Evolutionary conservation across 495 filamentous ascomycete genomes (phyloP).

Genomic region (Neurospora sp.): DNA sequence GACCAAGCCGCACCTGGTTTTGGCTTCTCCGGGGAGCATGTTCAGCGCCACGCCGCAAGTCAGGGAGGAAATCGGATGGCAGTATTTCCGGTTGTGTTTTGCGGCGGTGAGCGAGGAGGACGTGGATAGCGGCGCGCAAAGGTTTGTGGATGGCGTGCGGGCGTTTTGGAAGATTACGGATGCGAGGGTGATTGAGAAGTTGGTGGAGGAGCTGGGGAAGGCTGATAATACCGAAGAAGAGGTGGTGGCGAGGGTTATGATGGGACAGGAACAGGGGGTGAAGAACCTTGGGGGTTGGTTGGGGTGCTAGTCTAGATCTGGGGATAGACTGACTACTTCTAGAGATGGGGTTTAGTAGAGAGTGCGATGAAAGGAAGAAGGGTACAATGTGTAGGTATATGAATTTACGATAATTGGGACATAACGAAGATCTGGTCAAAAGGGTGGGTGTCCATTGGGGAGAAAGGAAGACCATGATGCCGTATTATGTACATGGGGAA

Average conservation of each 20-base stretch:
- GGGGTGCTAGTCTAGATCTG: slow-evolving; percentile 19
- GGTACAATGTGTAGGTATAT: not conserved
- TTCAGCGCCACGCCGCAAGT: slow-evolving; percentile 58
- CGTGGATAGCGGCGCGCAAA: slow-evolving; percentile 43
- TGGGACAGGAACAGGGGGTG: slow-evolving; percentile 1
- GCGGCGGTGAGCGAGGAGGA: slow-evolving; percentile 66
- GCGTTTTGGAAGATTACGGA: slow-evolving; percentile 67
- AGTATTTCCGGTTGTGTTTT: slow-evolving; percentile 73
- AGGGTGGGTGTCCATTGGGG: not conserved
- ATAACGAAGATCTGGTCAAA: not conserved
- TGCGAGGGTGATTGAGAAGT: slow-evolving; percentile 49
- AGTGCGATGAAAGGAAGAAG: not conserved
- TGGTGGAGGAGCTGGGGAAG: slow-evolving; percentile 20
- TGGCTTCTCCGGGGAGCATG: slow-evolving; percentile 53
- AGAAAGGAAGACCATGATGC: not conserved
- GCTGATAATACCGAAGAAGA: not conserved
- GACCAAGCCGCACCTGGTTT: slow-evolving; percentile 51
- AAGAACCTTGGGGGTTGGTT: slow-evolving; percentile 17
- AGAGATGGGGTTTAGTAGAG: not conserved
- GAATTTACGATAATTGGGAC: not conserved
- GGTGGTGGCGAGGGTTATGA: not conserved
- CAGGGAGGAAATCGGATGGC: slow-evolving; percentile 42
- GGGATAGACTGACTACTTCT: not conserved
- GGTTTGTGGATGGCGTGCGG: slow-evolving; percentile 57
- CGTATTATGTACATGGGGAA: not conserved